Evolutionary conservation across 371 early-diverging fungal genomes (phyloP).

Genomic region (Saksenaea vasiformis): DNA sequence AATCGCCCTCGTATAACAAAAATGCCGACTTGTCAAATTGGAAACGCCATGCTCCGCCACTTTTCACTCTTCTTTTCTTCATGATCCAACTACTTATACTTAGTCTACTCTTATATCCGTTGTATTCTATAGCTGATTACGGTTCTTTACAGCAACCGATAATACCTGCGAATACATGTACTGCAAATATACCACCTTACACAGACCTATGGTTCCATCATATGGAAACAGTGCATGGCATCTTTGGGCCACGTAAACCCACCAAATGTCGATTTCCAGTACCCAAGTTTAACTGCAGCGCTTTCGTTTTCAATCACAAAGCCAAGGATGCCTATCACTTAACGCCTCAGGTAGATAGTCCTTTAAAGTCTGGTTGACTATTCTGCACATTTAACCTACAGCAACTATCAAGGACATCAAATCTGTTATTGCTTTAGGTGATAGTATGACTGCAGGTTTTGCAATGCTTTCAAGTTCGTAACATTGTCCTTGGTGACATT

Average conservation of each 20-base stretch:
- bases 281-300: constrained; percentile 48
- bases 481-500: not conserved
- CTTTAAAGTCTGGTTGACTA: not conserved
- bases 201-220: constrained; percentile 49
- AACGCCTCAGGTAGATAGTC: constrained; percentile 51
- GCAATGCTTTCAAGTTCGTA: constrained; percentile 52
- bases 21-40: not conserved
- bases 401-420: constrained; percentile 54
- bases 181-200: constrained; percentile 29
- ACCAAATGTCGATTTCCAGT: constrained; percentile 40
- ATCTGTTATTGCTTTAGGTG: constrained; percentile 69
- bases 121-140: not conserved
- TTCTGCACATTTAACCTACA: not conserved
- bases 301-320: constrained; percentile 37
- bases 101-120: not conserved
- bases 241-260: constrained; percentile 36
- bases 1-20: not conserved
- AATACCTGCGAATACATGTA: not conserved
- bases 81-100: not conserved
- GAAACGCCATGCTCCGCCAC: not conserved
- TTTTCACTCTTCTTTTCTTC: not conserved
- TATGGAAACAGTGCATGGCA: constrained; percentile 51
- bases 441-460: constrained; percentile 74
- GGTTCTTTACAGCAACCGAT: not conserved
- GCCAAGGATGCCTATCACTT: constrained; percentile 53